Conservation (phyloP, 768 basidiomycete genomes). For the Fistulinella prunicolor region DNA sequence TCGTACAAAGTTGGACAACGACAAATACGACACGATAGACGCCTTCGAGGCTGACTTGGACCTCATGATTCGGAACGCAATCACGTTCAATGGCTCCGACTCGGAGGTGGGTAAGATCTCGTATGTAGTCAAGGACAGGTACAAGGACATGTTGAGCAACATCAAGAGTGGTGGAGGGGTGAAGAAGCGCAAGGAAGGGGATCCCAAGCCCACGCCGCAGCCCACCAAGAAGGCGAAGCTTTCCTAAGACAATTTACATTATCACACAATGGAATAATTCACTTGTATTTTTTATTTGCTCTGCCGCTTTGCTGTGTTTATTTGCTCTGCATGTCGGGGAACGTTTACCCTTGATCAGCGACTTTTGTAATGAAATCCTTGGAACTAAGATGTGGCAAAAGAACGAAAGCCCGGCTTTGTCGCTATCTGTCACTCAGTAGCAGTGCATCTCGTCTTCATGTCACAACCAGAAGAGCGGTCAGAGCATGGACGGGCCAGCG, state of each 20-base stretch:
- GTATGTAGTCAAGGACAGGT: constrained; percentile 45
- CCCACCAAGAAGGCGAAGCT: constrained; percentile 68
- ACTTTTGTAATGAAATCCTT: neutral
- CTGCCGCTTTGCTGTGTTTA: constrained; percentile 32
- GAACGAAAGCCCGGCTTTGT: too few species aligned
- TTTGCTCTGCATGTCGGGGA: constrained; percentile 12
- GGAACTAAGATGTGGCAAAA: too few species aligned
- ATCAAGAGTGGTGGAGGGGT: constrained; percentile 37
- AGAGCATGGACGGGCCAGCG: constrained; percentile 10
- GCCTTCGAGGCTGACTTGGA: constrained; percentile 83
- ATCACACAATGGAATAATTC: constrained; percentile 27
- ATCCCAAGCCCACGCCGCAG: constrained; percentile 54
- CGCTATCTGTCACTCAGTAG: too few species aligned
- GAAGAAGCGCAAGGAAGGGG: constrained; percentile 78
- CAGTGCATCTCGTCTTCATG: constrained; percentile 17
- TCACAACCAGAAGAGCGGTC: constrained; percentile 19
- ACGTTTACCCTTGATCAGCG: neutral
- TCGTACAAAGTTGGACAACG: constrained; percentile 71
- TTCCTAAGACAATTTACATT: constrained; percentile 40
- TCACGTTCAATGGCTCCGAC: constrained; percentile 81
- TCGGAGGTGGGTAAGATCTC: constrained; percentile 76
- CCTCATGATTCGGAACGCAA: constrained; percentile 86
- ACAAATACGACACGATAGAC: constrained; percentile 77
- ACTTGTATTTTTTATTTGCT: constrained; percentile 28
- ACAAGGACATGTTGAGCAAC: constrained; percentile 53